These are phyloP conservation scores for Meredithiella fracta DNA, from an alignment of 2,329 filamentous ascomycete species.

Conservation along the genomic window DNA sequence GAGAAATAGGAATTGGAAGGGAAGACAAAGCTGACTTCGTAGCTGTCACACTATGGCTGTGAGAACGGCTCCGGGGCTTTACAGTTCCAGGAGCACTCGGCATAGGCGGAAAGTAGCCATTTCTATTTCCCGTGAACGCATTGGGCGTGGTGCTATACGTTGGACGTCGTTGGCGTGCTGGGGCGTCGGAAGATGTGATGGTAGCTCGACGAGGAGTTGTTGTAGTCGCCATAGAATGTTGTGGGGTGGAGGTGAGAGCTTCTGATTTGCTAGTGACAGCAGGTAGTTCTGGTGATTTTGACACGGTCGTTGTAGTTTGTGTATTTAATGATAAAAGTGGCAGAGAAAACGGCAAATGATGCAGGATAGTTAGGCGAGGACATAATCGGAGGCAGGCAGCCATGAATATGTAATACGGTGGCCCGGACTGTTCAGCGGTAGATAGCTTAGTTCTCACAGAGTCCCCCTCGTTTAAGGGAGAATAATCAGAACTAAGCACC, in stretches of 20 bases:
- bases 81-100: background rate
- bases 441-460: no score
- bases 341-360: background rate
- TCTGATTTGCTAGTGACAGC: background rate
- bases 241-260: background rate
- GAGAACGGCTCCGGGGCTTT: background rate
- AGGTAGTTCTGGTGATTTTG: background rate
- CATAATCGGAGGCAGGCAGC: constrained; percentile 5
- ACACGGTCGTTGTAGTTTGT: background rate
- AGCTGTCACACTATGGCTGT: background rate
- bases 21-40: background rate
- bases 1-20: background rate
- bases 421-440: background rate
- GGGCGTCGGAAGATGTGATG: constrained; percentile 6
- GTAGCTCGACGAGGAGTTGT: constrained; percentile 8
- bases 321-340: background rate
- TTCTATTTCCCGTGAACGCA: constrained; percentile 1
- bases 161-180: constrained; percentile 1
- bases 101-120: background rate
- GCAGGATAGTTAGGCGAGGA: constrained; percentile 5
- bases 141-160: constrained; percentile 12
- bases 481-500: no score
- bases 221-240: background rate
- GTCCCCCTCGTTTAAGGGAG: no score
- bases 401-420: background rate